These are phyloP conservation scores for Epichloe aotearoae DNA, from an alignment of 2,329 filamentous ascomycete species.

Conservation along the genomic window DNA sequence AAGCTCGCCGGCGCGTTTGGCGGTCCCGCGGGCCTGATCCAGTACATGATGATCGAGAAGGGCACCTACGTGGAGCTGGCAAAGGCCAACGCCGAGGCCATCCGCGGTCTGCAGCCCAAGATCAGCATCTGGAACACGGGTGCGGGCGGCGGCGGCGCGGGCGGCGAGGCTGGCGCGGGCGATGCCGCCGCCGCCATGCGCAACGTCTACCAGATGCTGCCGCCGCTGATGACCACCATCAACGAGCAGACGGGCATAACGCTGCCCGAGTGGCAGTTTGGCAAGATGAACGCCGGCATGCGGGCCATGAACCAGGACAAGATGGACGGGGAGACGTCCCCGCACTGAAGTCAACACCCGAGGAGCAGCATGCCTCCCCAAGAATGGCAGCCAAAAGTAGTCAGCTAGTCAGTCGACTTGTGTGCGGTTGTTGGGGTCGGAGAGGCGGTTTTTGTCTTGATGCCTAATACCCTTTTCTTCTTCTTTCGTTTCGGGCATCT, in stretches of 20 bases:
- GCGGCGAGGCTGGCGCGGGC: slow-evolving; percentile 37
- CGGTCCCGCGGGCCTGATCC: slow-evolving; percentile 63
- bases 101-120: slow-evolving; percentile 72
- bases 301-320: slow-evolving; percentile 15
- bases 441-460: background rate
- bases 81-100: slow-evolving; percentile 61
- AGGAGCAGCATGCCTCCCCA: too few relatives aligned
- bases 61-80: slow-evolving; percentile 67
- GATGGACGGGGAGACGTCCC: too few relatives aligned
- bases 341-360: too few relatives aligned
- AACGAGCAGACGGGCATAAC: slow-evolving; percentile 79
- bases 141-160: slow-evolving; percentile 26
- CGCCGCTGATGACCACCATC: slow-evolving; percentile 72
- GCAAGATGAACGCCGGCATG: slow-evolving; percentile 25
- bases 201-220: slow-evolving; percentile 74
- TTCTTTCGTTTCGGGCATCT: background rate
- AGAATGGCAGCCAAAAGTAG: too few relatives aligned
- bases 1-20: slow-evolving; percentile 61
- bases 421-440: too few relatives aligned
- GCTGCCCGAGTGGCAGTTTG: slow-evolving; percentile 65
- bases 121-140: slow-evolving; percentile 86
- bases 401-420: too few relatives aligned
- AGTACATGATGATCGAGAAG: slow-evolving; percentile 81
- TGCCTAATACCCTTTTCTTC: background rate
- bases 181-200: slow-evolving; percentile 50